Evolutionary conservation across 306 rosid species (phyloP), one percentile per base, ranked within the genome.

Genomic region (Cicer chorassanicum): DNA sequence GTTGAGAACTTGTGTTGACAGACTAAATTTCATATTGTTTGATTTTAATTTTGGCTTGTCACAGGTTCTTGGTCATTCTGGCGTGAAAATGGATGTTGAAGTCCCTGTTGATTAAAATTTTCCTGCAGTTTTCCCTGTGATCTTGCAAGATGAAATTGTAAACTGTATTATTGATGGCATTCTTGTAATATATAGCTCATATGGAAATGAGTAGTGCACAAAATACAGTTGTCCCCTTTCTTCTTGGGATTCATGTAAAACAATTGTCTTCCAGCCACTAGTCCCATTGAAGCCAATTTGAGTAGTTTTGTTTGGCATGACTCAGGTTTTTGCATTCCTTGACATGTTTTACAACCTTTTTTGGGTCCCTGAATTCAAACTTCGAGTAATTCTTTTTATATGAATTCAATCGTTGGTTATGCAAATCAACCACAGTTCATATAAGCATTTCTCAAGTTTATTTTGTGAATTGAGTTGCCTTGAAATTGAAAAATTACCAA

Each of bases 1-100:
- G 38, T 54, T n/a, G 16, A 68, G 7, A 63, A 59, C 54, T 65
- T 69, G 54, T 63, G 15, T 63, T 67, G 53, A 38, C 42, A 70
- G 70, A 77, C 39, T 36, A 3, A 50, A 4, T 68, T n/a, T 60
- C 6, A 29, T 61, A 6, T 24, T 8, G n/a, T n/a, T 62, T 62
- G 24, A 83, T 34, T 79, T 72, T 14, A 16, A 16, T 78, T 40
- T 82, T 15, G 10, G 24, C 75, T 70, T 81, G 66, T 65, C 65
- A 41, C 93, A 94, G 97, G 87, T 90, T 84, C 82, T 94, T 59
- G 84, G 89, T 46, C 82, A 82, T 57, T 83, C 87, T 43, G 83
- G 80, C 73, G 77, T 88, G 16, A 92, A 86, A 83, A 85, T 94
- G 96, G 88, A 87, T 75, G 96, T 94, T 48, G 95, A 90, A 80